phyloP scores from a whole-genome alignment of 2,329 filamentous ascomycete species.

The Colletotrichum cereale region DNA sequence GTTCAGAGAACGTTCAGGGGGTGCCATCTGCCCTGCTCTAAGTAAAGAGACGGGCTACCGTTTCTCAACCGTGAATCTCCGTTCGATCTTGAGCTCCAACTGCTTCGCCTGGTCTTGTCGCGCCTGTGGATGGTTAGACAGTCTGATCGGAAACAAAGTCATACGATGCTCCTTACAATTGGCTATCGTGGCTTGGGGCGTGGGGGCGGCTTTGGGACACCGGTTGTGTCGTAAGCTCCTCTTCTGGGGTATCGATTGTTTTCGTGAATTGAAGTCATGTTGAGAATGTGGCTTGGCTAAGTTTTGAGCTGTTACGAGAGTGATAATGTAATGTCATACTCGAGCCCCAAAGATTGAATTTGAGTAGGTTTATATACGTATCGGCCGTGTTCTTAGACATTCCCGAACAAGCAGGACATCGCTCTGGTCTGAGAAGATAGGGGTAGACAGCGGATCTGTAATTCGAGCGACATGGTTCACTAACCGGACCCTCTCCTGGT shows the following conservation, averaged over 20 bases:
- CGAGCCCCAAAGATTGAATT: not conserved
- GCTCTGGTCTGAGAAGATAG: not conserved
- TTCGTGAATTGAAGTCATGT: not conserved
- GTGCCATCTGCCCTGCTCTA: too few relatives aligned
- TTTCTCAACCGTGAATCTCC: too few relatives aligned
- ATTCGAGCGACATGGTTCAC: not conserved
- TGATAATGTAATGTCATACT: not conserved
- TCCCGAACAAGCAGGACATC: not conserved
- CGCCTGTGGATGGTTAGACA: not conserved
- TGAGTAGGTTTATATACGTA: not conserved
- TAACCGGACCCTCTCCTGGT: not conserved
- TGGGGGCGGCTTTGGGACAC: not conserved
- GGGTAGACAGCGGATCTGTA: not conserved
- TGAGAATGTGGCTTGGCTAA: not conserved
- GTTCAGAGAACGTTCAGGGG: too few relatives aligned
- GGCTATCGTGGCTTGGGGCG: not conserved
- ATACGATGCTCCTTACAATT: not conserved
- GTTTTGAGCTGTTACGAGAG: not conserved
- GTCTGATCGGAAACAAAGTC: not conserved
- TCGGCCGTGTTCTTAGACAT: not conserved
- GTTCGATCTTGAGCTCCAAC: too few relatives aligned
- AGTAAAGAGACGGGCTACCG: too few relatives aligned
- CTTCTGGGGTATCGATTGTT: fast-evolving
- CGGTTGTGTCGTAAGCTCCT: not conserved
- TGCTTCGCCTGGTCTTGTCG: too few relatives aligned